Evolutionary conservation across 495 filamentous ascomycete species (phyloP), one percentile per base, ranked within the genome.

Genomic region (Copromyces sp.): DNA sequence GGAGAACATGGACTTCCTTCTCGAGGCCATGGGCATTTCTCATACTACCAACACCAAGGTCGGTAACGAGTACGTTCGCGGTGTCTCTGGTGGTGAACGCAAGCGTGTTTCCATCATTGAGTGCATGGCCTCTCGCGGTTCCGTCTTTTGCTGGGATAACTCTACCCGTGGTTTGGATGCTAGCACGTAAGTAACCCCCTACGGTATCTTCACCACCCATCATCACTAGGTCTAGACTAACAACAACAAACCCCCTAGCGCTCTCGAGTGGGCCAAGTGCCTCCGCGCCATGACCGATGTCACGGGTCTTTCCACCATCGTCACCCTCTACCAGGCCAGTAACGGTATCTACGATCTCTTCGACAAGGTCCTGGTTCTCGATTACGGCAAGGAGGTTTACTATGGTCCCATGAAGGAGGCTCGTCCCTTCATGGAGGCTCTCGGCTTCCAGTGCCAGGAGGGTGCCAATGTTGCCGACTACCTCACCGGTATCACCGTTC

Each of bases 1-100:
- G 12, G 76, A 76, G 70, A 75, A 72, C 3, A 75, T 74, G 5
- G 75, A 79, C 24, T 78, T 75, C 35, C 74, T 79, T 3, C 77
- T 81, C 9, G 69, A 78, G 73, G 75, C 74, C 41, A 78, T 79
- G 77, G 91, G 91, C 68, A 94, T 97, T 77, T 84, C 76, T 42
- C 93, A 96, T 77, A 94, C 93, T 0, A 86, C 87, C 73, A 87
- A 92, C 76, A 94, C 92, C 1, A 85, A 89, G 29, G 91, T 97
- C 8, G 94, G 94, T 39, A 93, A 96, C 79, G 91, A 91, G 76
- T 94, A 88, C 75, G 88, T 94, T 11, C 88, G 93, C 17, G 89
- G 90, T 59, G 87, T 89, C 0, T 90, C 88, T 78, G 86, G 89
- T n/a, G 88, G 88, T 76, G 81, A 86, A 81, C 78, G 89, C 80